Evolutionary conservation across 805 yeast species (phyloP), one percentile per base, ranked within the genome.

Genomic region (Starmera amethionina): DNA sequence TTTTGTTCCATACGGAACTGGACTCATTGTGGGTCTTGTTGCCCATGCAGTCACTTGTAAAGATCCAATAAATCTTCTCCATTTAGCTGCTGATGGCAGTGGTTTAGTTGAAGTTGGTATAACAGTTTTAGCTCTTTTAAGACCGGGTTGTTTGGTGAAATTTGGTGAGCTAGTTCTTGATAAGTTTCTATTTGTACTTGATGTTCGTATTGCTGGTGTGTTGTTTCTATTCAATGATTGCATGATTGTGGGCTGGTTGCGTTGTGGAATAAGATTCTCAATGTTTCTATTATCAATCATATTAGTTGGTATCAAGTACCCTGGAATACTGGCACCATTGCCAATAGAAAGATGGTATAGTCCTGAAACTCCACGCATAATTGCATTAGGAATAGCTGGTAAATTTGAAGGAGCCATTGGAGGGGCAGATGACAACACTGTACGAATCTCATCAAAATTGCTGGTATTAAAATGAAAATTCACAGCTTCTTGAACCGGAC

Each of bases 11-110:
- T 66, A 72, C 19, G 65, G 56, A 1, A 75, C 55, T 0, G 73
- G 68, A 25, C 62, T 65, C 22, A 68, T 46, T 0, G 78, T 72
- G 0, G 85, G 82, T 44, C 89, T 61, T 0, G 88, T 81, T 11
- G 88, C 82, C 82, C 83, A 78, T 3, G 82, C 84, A 39, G 71
- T 71, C 2, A 76, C 72, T 42, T 72, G 72, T 10, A 80, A 42
- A 0, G 81, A 64, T 0, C 90, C 90, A 28, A 82, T 66, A 48
- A 68, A 80, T 34, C 70, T 59, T 41, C 63, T 55, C 70, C 70
- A 66, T n/a, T 39, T 29, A 8, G 47, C 31, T 1, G 40, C 19
- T 7, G 46, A 40, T 10, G 54, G 50, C 4, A 43, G 31, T 16
- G 46, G 44, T 19, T 51, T 52, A 3, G 30, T 31, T 4, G 37